Percentiles rank a stretch among this genome's conserved stretches.
Evolutionary conservation across 805 yeast species (phyloP).

Genomic region (Wickerhamomyces bovis): DNA sequence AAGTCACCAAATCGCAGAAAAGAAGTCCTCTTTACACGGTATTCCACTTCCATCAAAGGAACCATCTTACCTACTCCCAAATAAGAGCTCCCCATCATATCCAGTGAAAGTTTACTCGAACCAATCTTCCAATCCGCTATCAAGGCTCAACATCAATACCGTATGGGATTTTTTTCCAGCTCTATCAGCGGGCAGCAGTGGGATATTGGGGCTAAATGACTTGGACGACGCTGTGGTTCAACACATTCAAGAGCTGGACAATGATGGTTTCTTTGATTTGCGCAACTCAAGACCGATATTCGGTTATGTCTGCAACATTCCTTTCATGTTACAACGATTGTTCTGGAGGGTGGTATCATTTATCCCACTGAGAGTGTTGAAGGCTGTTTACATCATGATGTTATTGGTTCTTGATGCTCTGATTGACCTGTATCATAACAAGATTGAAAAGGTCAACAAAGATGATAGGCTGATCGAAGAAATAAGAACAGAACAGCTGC

Average conservation of each 20-base stretch:
- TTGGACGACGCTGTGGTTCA: not conserved
- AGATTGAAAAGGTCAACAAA: not conserved
- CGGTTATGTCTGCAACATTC: constrained; percentile 4
- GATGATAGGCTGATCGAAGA: not conserved
- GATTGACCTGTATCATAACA: constrained; percentile 1
- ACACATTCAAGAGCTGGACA: not conserved
- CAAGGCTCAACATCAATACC: not conserved
- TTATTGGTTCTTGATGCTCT: constrained; percentile 9
- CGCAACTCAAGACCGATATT: constrained; percentile 5
- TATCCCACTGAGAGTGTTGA: constrained; percentile 11
- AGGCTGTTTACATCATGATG: constrained; percentile 4
- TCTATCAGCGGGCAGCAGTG: not conserved
- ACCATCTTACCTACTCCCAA: not conserved
- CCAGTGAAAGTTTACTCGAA: not conserved
- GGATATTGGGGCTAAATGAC: not conserved
- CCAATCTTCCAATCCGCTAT: not conserved
- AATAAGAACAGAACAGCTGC: not conserved
- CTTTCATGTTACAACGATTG: constrained; percentile 5
- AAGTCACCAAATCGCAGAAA: not conserved
- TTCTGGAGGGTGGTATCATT: constrained; percentile 12
- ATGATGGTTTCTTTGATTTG: not conserved
- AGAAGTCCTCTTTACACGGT: constrained; percentile 3
- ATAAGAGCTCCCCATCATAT: not conserved
- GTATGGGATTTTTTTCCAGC: not conserved
- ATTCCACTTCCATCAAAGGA: constrained; percentile 1